Base-by-base conservation (phyloP, 2,329 filamentous ascomycete species). In the Fusarium ramigenum region DNA sequence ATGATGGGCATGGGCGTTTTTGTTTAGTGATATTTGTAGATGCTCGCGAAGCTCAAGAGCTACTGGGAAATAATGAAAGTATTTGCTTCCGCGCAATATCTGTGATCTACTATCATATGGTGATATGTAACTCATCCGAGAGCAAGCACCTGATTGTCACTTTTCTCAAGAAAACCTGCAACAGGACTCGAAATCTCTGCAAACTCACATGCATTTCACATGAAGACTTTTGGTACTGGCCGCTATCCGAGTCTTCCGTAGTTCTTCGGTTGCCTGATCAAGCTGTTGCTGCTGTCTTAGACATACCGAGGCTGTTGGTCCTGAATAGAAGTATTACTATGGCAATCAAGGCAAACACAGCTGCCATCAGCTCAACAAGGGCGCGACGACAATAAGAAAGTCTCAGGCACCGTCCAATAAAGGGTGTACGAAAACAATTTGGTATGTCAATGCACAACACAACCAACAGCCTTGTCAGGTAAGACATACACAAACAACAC, bases 371-470 rank as follows among this genome's bases (percentile, higher is more conserved):
- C 34, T 28, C 15, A 5, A 43, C 21, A 36, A 36, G 34, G 34
- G 34, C 18, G 16, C 3, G 16, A 18, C 4, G 16, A 18, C 34
- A 36, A 18, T 18, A 36, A 18, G 34, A 36, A 36, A 36, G 34
- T 53, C 34, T 54, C 34, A 28, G 19, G 7, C 7, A 36, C 8
- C 19, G 1, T 54, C 23, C 23, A 53, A 37, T 53, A 1, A 1
- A 11, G 3, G 1, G 19, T 18, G 36, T 18, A 9, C 5, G 9
- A 39, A 12, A 2, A 18, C 0, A 2, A 18, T 16, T 2, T n/a
- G 23, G 10, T n/a, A 40, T 54, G 50, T 5, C 1, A n/a, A 3
- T 8, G 2, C 19, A 18, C 25, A 7, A 5, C 50, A 39, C 34
- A 54, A n/a, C 50, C 50, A 54, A 54, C 50, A 54, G 34, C 9